phyloP scores from a whole-genome alignment of 163 green algal species.

The Scenedesmus sp. region DNA sequence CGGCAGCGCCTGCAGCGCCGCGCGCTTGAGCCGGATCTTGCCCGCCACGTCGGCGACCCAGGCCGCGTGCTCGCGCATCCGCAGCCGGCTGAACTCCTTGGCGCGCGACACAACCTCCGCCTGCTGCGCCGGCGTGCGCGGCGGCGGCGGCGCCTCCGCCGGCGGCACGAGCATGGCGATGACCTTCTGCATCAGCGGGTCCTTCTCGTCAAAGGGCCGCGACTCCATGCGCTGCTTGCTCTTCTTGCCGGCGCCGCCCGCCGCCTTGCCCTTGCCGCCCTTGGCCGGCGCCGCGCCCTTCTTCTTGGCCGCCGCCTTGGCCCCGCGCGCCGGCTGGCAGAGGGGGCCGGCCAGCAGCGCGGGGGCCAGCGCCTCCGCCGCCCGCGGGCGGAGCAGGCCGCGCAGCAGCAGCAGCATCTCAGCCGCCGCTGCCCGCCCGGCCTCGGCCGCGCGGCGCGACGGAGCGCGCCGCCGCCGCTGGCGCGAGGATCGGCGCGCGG shows the following conservation, averaged over 20 bases:
- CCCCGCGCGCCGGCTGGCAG: constrained; percentile 10
- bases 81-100: constrained; percentile 57
- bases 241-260: constrained; percentile 29
- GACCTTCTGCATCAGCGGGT: constrained; percentile 50
- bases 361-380: too few species aligned
- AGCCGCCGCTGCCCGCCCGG: not conserved
- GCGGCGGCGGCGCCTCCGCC: not conserved
- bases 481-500: too few species aligned
- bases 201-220: constrained; percentile 44
- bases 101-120: constrained; percentile 40
- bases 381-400: not conserved
- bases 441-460: not conserved
- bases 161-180: constrained; percentile 52
- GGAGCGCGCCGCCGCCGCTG: too few species aligned
- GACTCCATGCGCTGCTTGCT: constrained; percentile 32
- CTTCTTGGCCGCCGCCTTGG: constrained; percentile 31
- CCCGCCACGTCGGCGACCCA: constrained; percentile 59
- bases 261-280: constrained; percentile 18
- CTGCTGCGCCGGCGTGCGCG: constrained; percentile 31
- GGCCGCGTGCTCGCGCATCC: constrained; percentile 57
- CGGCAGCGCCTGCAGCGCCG: constrained; percentile 52
- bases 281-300: not conserved
- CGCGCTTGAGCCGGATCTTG: constrained; percentile 64
- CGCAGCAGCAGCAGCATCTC: not conserved
- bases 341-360: not conserved